Base-by-base conservation (phyloP, 495 filamentous ascomycete genomes). In the Lineolata rhizophorae region DNA sequence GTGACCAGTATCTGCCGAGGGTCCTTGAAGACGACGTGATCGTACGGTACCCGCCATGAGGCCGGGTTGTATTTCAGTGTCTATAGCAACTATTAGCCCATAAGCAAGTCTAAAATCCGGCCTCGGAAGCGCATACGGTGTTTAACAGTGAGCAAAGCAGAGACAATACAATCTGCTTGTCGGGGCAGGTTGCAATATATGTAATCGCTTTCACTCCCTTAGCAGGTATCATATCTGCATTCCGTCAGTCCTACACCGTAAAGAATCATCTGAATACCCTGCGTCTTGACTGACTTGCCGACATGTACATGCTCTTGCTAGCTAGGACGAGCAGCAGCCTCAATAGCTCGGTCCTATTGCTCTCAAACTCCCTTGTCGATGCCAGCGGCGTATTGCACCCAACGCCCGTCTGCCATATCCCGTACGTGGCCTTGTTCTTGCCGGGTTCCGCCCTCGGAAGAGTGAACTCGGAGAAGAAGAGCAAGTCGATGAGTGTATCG, bases 351-450 rank as follows among this genome's bases (percentile, higher is more conserved):
- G 75, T 79, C 18, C 87, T 70, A 50, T 93, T 93, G 51, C 63
- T 83, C 55, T 99, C 87, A 29, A 76, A 68, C 37, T 93, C 78
- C 51, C 78, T 93, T 24, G 65, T 91, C 13, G 84, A 80, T 12
- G 75, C 75, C 50, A 93, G 72, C 1, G 80, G 63, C 4, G 76
- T 79, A 49, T 91, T 91, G 54, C 85, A 95, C 2, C 87, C 87
- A 29, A 99, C 85, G 16, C 87, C 87, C 43, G 76, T 94, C 52
- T 94, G 82, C 87, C 87, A 99, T 43, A 99, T 95, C 21, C 82
- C 72, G 55, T 81, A 91, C 10, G 76, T 77, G 24, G 93, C 74
- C 49, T 91, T 93, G 40, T 62, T 61, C 46, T 76, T 79, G 22
- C 68, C 70, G 27, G 72, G 63, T 8, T 68, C 53, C 3, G 59